Conservation (phyloP, 1,284 basidiomycete genomes). For the Ustilago bromivora region DNA sequence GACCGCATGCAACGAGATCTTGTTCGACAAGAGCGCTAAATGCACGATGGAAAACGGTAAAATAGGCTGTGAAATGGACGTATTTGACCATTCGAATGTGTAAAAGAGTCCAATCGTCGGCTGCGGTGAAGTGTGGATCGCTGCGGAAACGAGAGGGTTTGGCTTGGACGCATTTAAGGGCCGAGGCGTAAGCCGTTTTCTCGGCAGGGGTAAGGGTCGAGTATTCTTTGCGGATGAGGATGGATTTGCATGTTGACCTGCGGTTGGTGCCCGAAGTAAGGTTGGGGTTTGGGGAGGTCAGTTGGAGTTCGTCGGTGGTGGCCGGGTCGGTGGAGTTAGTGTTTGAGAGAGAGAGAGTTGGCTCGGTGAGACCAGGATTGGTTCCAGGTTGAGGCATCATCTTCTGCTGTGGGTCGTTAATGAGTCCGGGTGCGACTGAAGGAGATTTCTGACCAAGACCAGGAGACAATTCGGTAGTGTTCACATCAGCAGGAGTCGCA, state of each 20-base stretch:
- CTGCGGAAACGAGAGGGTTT: conserved; percentile 38
- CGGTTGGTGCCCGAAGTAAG: background rate
- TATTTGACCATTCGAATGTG: conserved; percentile 47
- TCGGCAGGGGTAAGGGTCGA: conserved; percentile 18
- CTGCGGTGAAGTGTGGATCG: conserved; percentile 16
- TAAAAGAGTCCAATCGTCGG: conserved; percentile 42
- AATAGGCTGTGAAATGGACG: conserved; percentile 47
- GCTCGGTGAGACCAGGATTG: background rate
- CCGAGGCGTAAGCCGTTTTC: conserved; percentile 21
- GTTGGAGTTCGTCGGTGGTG: background rate
- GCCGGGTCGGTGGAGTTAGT: background rate
- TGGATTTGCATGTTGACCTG: background rate
- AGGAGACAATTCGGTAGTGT: conserved; percentile 4
- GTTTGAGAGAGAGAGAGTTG: background rate
- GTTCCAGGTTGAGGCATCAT: conserved; percentile 18
- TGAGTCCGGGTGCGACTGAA: conserved; percentile 22
- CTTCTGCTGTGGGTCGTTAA: conserved; percentile 16
- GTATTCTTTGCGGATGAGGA: conserved; percentile 39
- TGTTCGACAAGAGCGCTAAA: conserved; percentile 28
- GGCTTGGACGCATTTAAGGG: conserved; percentile 32
- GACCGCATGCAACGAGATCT: conserved; percentile 35
- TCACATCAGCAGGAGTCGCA: background rate
- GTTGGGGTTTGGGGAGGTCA: background rate
- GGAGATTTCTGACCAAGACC: conserved; percentile 13
- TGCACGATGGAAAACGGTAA: conserved; percentile 34